Percentiles rank a stretch among this genome's conserved stretches.
Conservation (phyloP, 805 yeast species). For the Saturnispora saitoi region DNA sequence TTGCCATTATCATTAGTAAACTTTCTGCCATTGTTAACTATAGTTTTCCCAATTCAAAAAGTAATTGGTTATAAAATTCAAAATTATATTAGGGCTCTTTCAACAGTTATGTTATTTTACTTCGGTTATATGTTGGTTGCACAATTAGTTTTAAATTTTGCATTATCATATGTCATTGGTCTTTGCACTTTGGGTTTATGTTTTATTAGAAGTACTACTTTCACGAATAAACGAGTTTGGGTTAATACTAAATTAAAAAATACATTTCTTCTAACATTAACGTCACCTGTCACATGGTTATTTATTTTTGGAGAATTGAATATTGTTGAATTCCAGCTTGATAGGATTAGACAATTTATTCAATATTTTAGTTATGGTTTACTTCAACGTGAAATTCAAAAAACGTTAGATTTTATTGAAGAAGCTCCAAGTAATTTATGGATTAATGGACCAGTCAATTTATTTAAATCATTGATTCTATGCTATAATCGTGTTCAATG, state of each 20-base stretch:
- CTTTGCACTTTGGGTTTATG: constrained; percentile 69
- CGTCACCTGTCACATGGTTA: constrained; percentile 28
- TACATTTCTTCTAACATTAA: constrained; percentile 19
- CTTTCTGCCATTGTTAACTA: constrained; percentile 6
- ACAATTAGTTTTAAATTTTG: constrained; percentile 72
- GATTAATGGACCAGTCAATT: constrained; percentile 29
- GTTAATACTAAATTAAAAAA: constrained; percentile 12
- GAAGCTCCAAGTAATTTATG: constrained; percentile 8
- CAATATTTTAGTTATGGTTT: constrained; percentile 22
- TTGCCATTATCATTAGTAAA: constrained; percentile 15
- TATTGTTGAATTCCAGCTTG: constrained; percentile 21
- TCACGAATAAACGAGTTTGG: neutral
- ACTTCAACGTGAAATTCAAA: constrained; percentile 15
- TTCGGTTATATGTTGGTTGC: constrained; percentile 65
- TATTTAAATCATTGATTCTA: constrained; percentile 45
- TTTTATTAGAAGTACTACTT: constrained; percentile 37
- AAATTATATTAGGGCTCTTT: constrained; percentile 20
- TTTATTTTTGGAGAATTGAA: constrained; percentile 22
- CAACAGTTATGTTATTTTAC: constrained; percentile 36
- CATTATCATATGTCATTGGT: constrained; percentile 69
- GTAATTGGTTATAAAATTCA: constrained; percentile 4
- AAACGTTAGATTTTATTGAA: constrained; percentile 13
- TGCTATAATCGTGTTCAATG: constrained; percentile 65
- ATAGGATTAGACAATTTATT: constrained; percentile 23
- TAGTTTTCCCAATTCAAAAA: neutral